Conservation (phyloP, 352 stramenopile species). For the Globisporangium cylindrosporum region DNA sequence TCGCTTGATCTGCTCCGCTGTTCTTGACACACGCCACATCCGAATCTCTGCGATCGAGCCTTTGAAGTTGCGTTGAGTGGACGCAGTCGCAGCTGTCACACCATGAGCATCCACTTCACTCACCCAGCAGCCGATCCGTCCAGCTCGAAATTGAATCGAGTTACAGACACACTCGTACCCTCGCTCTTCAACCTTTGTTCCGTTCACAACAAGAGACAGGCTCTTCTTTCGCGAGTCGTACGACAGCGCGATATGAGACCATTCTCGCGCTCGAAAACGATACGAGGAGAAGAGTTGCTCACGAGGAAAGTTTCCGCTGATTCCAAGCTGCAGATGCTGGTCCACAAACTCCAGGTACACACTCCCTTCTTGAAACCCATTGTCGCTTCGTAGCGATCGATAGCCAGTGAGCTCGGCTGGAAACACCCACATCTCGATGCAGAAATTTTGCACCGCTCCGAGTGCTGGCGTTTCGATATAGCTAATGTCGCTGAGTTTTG, state of each 20-base stretch:
- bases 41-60: slow-evolving; percentile 74
- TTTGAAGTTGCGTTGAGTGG: slow-evolving; percentile 62
- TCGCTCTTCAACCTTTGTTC: slow-evolving; percentile 29
- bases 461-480: slow-evolving; percentile 64
- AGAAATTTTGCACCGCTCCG: slow-evolving; percentile 63
- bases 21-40: slow-evolving; percentile 57
- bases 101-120: slow-evolving; percentile 41
- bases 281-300: slow-evolving; percentile 62
- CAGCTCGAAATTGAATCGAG: slow-evolving; percentile 47
- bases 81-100: slow-evolving; percentile 25
- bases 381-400: slow-evolving; percentile 69
- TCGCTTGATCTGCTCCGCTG: slow-evolving; percentile 36
- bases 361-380: slow-evolving; percentile 64
- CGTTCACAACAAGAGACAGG: slow-evolving; percentile 60
- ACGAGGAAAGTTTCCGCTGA: slow-evolving; percentile 70
- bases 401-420: slow-evolving; percentile 61
- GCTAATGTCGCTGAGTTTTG: slow-evolving; percentile 57
- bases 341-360: slow-evolving; percentile 75
- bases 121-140: slow-evolving; percentile 74
- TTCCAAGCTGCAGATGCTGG: slow-evolving; percentile 58
- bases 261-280: slow-evolving; percentile 56
- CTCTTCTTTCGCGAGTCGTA: slow-evolving; percentile 34
- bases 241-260: slow-evolving; percentile 62
- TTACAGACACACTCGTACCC: slow-evolving; percentile 40
- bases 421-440: slow-evolving; percentile 80